These are phyloP conservation scores for Neoboletus subvelutipes DNA, from an alignment of 768 basidiomycete species.

Conservation along the genomic window DNA sequence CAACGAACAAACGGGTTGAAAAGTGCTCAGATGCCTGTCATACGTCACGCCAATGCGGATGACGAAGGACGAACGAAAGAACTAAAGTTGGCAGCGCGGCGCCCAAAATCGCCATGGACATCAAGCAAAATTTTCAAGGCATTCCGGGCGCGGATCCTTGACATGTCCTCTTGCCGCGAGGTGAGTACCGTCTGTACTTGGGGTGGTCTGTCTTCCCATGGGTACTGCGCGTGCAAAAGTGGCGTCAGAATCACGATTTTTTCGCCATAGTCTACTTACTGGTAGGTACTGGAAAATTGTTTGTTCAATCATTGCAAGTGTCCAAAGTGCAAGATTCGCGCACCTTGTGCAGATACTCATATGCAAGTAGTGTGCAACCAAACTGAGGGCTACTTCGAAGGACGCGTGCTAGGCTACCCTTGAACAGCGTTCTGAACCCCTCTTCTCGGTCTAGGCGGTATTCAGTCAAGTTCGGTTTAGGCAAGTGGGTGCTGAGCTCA, in stretches of 20 bases:
- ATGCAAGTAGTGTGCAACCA: constrained; percentile 86
- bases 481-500: constrained; percentile 38
- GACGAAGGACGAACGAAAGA: constrained; percentile 23
- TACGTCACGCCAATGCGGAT: constrained; percentile 20
- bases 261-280: constrained; percentile 19
- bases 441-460: constrained; percentile 70
- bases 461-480: constrained; percentile 8
- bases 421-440: constrained; percentile 86
- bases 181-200: constrained; percentile 72
- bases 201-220: constrained; percentile 68
- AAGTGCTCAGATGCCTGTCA: background rate
- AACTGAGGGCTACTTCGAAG: constrained; percentile 91
- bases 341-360: constrained; percentile 70
- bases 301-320: background rate
- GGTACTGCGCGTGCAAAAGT: constrained; percentile 54
- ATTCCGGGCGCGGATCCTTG: constrained; percentile 88
- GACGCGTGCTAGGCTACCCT: constrained; percentile 86
- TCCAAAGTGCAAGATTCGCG: constrained; percentile 23
- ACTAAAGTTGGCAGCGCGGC: constrained; percentile 44
- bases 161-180: constrained; percentile 75
- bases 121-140: constrained; percentile 90
- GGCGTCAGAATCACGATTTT: constrained; percentile 3
- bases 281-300: constrained; percentile 30
- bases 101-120: constrained; percentile 86
- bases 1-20: background rate